Evolutionary conservation across 306 rosid species (phyloP).

Genomic region (Urtica urens): DNA sequence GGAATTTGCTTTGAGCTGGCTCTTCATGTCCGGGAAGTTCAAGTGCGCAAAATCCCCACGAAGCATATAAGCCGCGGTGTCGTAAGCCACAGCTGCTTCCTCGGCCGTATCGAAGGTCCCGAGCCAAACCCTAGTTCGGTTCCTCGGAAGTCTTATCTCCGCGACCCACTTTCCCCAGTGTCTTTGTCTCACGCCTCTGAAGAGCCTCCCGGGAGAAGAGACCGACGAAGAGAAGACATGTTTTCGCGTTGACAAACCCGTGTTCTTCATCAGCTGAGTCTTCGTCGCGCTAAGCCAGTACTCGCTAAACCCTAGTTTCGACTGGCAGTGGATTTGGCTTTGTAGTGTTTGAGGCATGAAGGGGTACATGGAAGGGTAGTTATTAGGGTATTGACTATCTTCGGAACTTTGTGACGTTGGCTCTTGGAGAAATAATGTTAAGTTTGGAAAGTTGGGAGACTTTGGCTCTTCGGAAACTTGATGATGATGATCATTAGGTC

Average conservation of each 20-base stretch:
- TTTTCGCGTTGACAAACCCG: slow-evolving; percentile 13
- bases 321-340: neutral
- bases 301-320: slow-evolving; percentile 33
- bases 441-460: slow-evolving; percentile 41
- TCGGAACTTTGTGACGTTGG: slow-evolving; percentile 25
- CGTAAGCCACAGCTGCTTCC: slow-evolving; percentile 88
- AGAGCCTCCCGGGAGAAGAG: slow-evolving; percentile 35
- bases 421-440: slow-evolving; percentile 54
- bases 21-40: slow-evolving; percentile 69
- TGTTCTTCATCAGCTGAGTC: slow-evolving; percentile 59
- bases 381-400: slow-evolving; percentile 21
- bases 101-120: slow-evolving; percentile 88
- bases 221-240: neutral
- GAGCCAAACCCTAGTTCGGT: slow-evolving; percentile 80
- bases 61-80: slow-evolving; percentile 81
- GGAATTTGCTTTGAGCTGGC: slow-evolving; percentile 51
- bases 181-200: slow-evolving; percentile 86
- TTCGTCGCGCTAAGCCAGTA: slow-evolving; percentile 51
- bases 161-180: slow-evolving; percentile 99
- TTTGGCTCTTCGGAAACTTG: slow-evolving; percentile 20
- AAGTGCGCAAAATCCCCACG: slow-evolving; percentile 77
- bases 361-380: neutral
- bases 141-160: slow-evolving; percentile 82
- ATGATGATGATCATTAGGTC: neutral
- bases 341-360: too few relatives aligned